phyloP scores from a whole-genome alignment of 2,329 filamentous ascomycete genomes.

The Fusarium buxicola region DNA sequence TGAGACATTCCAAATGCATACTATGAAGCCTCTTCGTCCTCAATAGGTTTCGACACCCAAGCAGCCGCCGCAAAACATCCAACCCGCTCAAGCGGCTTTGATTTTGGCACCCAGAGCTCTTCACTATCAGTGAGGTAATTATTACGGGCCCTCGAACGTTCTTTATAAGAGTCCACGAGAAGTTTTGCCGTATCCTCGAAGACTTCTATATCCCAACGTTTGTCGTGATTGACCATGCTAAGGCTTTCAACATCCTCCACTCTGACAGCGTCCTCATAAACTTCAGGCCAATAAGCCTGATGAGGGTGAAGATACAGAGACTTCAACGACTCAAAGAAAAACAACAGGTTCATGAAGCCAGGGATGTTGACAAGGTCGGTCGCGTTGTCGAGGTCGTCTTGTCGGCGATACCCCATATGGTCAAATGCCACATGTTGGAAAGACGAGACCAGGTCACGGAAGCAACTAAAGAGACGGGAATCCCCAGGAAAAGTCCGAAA shows the following conservation, averaged over 20 bases:
- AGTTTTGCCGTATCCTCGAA: not conserved
- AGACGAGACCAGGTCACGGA: slow-evolving; percentile 3
- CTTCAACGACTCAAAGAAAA: slow-evolving; percentile 8
- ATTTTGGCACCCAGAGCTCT: slow-evolving; percentile 9
- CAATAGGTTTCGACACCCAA: not conserved
- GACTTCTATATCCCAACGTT: slow-evolving; percentile 1
- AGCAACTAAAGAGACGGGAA: not conserved
- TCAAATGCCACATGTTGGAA: slow-evolving; percentile 2
- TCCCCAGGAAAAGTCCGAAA: not conserved
- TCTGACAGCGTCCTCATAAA: not conserved
- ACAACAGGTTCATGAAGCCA: not conserved
- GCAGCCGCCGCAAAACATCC: slow-evolving; percentile 1
- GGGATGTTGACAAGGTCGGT: not conserved
- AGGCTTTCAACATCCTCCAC: not conserved
- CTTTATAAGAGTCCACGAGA: not conserved
- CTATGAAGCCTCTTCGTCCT: not conserved
- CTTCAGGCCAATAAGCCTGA: slow-evolving; percentile 4
- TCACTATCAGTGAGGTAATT: not conserved
- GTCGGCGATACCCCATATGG: not conserved
- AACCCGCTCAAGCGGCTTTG: not conserved
- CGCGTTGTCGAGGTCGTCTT: not conserved
- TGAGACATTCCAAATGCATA: too few species aligned
- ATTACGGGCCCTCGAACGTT: not conserved
- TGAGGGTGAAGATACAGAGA: slow-evolving; percentile 1
- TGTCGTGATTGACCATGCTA: not conserved